phyloP scores from a whole-genome alignment of 164 flowering plant species.

The Protea cynaroides region DNA sequence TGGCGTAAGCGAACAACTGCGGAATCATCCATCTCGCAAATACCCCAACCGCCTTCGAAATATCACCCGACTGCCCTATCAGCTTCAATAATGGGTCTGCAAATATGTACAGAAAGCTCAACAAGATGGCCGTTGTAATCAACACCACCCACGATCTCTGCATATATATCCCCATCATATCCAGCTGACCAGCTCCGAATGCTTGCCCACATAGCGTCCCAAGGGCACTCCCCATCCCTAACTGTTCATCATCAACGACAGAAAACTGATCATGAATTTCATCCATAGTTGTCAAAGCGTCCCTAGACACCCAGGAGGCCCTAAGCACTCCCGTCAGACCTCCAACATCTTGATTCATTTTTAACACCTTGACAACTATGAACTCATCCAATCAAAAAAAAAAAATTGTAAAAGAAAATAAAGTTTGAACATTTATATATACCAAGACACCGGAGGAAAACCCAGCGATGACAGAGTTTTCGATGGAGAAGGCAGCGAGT shows the following conservation, averaged over 20 bases:
- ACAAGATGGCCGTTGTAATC: constrained; percentile 5
- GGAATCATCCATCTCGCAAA: constrained; percentile 36
- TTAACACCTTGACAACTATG: too few relatives aligned
- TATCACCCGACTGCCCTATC: constrained; percentile 14
- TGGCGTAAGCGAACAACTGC: constrained; percentile 22
- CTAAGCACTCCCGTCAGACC: too few relatives aligned
- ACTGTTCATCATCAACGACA: constrained; percentile 6
- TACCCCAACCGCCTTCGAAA: constrained; percentile 21
- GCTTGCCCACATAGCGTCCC: constrained; percentile 41
- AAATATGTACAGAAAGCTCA: constrained; percentile 16
- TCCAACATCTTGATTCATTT: too few relatives aligned
- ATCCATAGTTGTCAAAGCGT: too few relatives aligned
- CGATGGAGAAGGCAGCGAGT: constrained; percentile 74
- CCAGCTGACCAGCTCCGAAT: constrained; percentile 25
- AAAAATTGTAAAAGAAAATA: too few relatives aligned
- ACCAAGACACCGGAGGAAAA: constrained; percentile 64
- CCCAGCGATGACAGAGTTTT: constrained; percentile 62
- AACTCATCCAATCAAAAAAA: too few relatives aligned
- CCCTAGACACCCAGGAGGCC: too few relatives aligned
- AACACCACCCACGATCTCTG: constrained; percentile 35
- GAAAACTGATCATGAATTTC: too few relatives aligned
- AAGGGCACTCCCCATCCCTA: constrained; percentile 34
- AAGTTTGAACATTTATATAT: too few relatives aligned
- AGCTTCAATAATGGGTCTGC: constrained; percentile 11
- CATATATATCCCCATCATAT: constrained; percentile 30